These are phyloP conservation scores for Allium cepa DNA, from an alignment of 106 monocot genomes.

Conservation along the genomic window DNA sequence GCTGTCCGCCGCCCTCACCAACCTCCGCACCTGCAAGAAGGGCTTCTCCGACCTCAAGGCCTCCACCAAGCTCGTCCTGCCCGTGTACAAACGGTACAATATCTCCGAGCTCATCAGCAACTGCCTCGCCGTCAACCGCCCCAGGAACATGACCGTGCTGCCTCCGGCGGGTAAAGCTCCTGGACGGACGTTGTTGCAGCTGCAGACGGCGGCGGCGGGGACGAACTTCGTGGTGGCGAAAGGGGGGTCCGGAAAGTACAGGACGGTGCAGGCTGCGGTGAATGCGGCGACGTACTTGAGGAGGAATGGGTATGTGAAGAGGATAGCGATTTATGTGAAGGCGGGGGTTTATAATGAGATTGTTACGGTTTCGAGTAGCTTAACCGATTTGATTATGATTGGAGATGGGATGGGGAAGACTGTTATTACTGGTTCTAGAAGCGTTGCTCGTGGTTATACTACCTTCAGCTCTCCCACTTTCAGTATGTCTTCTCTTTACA, in stretches of 20 bases:
- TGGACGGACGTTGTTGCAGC: neutral
- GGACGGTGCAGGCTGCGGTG: slow-evolving; percentile 37
- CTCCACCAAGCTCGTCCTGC: slow-evolving; percentile 15
- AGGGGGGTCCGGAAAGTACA: slow-evolving; percentile 48
- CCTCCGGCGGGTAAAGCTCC: neutral
- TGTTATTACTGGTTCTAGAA: slow-evolving; percentile 43
- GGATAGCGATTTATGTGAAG: slow-evolving; percentile 62
- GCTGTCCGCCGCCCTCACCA: slow-evolving; percentile 78
- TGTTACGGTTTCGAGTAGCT: slow-evolving; percentile 29
- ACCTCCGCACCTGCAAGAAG: slow-evolving; percentile 46
- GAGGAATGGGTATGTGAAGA: neutral
- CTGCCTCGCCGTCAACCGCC: slow-evolving; percentile 56
- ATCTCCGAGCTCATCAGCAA: slow-evolving; percentile 70
- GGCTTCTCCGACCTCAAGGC: slow-evolving; percentile 42
- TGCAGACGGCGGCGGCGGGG: slow-evolving; percentile 7
- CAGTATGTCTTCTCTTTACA: slow-evolving; percentile 24
- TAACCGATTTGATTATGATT: slow-evolving; percentile 36
- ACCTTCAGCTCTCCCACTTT: slow-evolving; percentile 73
- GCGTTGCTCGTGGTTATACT: slow-evolving; percentile 51
- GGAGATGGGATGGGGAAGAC: slow-evolving; percentile 73
- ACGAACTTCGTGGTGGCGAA: slow-evolving; percentile 51
- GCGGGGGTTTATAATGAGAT: slow-evolving; percentile 62
- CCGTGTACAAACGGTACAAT: slow-evolving; percentile 31
- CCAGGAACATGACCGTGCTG: neutral
- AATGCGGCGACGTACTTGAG: slow-evolving; percentile 14